phyloP scores from a whole-genome alignment of 805 yeast genomes.

The Pichia occidentalis region DNA sequence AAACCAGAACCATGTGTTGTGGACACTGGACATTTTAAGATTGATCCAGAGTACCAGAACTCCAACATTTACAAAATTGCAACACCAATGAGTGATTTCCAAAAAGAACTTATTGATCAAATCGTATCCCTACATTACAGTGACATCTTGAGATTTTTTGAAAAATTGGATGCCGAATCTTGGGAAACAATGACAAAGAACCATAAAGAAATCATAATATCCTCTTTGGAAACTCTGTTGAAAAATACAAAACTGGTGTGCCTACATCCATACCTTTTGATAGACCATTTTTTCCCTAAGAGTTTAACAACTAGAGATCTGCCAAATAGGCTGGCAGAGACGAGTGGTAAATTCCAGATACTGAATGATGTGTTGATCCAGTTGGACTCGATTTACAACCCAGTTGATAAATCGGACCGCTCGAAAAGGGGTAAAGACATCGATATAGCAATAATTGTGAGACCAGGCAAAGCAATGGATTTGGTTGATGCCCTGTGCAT shows the following conservation, averaged over 20 bases:
- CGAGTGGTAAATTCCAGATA: conserved; percentile 79
- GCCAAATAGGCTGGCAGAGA: conserved; percentile 62
- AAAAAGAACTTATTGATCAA: conserved; percentile 83
- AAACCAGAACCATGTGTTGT: conserved; percentile 80
- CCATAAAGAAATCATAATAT: conserved; percentile 48
- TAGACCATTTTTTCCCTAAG: conserved; percentile 82
- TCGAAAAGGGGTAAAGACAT: conserved; percentile 23
- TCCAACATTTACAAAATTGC: conserved; percentile 70
- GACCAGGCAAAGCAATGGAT: conserved; percentile 65
- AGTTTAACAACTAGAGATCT: conserved; percentile 64
- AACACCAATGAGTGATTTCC: conserved; percentile 80
- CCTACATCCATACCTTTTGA: conserved; percentile 81
- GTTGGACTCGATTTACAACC: conserved; percentile 32
- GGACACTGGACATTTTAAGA: conserved; percentile 43
- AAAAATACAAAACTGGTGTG: conserved; percentile 73
- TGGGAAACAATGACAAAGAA: conserved; percentile 5
- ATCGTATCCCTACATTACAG: conserved; percentile 87
- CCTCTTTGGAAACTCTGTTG: conserved; percentile 69
- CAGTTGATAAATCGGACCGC: conserved; percentile 17
- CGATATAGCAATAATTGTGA: conserved; percentile 63
- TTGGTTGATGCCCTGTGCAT: conserved; percentile 62
- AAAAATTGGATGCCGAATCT: conserved; percentile 38
- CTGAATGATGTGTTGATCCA: conserved; percentile 57
- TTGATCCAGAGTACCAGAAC: conserved; percentile 29
- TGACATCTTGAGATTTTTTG: conserved; percentile 83